Evolutionary conservation across 176 grass and related monocot genomes (phyloP).

Genomic region (Triticum monococcum): DNA sequence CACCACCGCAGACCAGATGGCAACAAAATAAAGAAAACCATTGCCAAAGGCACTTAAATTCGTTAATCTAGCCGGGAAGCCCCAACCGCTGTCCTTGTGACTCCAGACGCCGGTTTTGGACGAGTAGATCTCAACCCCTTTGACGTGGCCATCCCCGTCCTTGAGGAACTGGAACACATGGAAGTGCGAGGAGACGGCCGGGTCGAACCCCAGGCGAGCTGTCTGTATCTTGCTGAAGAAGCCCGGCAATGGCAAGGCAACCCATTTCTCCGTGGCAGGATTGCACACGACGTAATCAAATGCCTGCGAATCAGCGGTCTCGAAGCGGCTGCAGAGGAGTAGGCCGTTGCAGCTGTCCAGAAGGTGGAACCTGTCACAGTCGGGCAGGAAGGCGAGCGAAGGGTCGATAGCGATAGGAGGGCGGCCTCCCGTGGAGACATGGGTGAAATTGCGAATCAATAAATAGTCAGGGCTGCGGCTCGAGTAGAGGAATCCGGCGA

Average conservation of each 20-base stretch:
- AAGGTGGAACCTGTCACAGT: fast-evolving
- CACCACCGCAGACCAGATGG: neutral
- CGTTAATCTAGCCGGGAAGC: neutral
- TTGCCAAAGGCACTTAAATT: neutral
- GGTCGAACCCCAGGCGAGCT: neutral
- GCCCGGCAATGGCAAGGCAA: neutral
- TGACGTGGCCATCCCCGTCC: neutral
- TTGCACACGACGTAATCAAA: neutral
- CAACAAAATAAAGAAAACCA: neutral
- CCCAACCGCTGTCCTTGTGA: neutral
- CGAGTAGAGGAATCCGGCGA: neutral
- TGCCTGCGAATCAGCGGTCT: neutral
- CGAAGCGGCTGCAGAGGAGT: neutral
- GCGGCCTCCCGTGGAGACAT: neutral
- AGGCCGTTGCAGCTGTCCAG: neutral
- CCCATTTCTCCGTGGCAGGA: neutral
- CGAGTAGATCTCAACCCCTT: neutral
- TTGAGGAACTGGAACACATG: neutral
- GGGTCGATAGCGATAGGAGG: neutral
- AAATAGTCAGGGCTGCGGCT: no score
- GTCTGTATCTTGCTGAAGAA: neutral
- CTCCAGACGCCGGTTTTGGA: neutral
- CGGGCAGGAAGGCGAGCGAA: neutral
- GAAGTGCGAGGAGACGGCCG: neutral
- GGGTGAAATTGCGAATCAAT: neutral